These are phyloP conservation scores for Prorocentrum cordatum DNA, from an alignment of 169 alveolate species.

Conservation along the genomic window DNA sequence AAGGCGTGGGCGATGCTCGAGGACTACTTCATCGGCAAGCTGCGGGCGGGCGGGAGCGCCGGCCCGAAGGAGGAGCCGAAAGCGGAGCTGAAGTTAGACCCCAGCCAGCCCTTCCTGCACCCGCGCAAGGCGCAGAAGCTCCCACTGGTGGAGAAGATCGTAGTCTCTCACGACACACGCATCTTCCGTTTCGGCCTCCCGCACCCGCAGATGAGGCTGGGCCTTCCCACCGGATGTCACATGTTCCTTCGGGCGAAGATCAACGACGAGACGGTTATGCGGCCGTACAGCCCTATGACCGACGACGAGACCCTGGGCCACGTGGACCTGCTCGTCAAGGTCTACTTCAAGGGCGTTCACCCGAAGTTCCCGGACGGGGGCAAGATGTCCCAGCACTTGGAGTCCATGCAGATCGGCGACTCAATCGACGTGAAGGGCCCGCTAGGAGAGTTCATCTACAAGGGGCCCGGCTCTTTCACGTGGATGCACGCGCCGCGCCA, in stretches of 20 bases:
- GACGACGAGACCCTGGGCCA: slow-evolving; percentile 71
- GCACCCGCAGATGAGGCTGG: neutral
- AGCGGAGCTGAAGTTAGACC: too few species aligned
- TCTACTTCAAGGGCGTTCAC: slow-evolving; percentile 72
- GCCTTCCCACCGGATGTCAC: slow-evolving; percentile 56
- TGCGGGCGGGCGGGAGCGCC: neutral
- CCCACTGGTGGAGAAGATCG: slow-evolving; percentile 60
- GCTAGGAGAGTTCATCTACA: slow-evolving; percentile 70
- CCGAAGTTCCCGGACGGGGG: slow-evolving; percentile 79
- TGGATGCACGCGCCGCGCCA: too few species aligned
- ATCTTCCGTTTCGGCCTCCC: slow-evolving; percentile 73
- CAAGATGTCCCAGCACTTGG: slow-evolving; percentile 77
- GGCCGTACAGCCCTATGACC: slow-evolving; percentile 77
- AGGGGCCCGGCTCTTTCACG: neutral
- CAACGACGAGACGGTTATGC: slow-evolving; percentile 34
- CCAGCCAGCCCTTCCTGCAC: too few species aligned
- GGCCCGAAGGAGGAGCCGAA: too few species aligned
- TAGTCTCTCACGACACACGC: slow-evolving; percentile 74
- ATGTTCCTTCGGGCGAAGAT: slow-evolving; percentile 34
- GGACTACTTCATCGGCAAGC: slow-evolving; percentile 35
- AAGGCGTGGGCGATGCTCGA: slow-evolving; percentile 29
- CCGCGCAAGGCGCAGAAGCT: slow-evolving; percentile 45
- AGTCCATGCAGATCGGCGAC: slow-evolving; percentile 75
- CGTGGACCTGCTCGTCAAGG: slow-evolving; percentile 75
- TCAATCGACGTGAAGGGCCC: slow-evolving; percentile 76